Base-by-base conservation (phyloP, 2,329 filamentous ascomycete species). In the Shiraia bambusicola region DNA sequence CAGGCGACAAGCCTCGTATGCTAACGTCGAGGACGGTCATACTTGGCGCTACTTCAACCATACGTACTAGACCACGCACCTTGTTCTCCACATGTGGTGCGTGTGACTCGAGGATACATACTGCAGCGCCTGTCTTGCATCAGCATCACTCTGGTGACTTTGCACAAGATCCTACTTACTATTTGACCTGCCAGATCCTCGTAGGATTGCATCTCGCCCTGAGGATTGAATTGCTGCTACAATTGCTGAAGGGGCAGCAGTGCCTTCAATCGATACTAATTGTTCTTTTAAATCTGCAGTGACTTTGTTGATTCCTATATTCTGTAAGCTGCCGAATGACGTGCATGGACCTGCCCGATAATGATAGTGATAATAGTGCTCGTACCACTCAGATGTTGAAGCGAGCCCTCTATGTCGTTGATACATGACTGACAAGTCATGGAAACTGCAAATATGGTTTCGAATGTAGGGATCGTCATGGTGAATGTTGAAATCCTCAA, bases 381-480 rank as follows among this genome's bases (percentile, higher is more conserved):
- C 62, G 45, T 74, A 83, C 81, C 82, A 61, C 82, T 77, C 30
- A 97, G 73, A 62, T 86, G 83, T 69, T 86, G 80, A 36, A 97
- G 74, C 34, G 88, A 84, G 50, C 81, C 80, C 61, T 89, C 89
- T 66, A 98, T 84, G 60, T 89, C 84, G 69, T 91, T 86, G 69
- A 95, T 82, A 74, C 93, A 97, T 63, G 80, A 77, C 59, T 95
- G 86, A 74, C 93, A 97, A 72, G 84, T 89, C 76, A 97, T 84
- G 40, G 90, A 91, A 57, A 97, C 93, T 51, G 92, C 90, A 70
- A 97, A 97, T 52, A 92, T 86, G 47, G 92, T 95, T 86, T 97
- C 65, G 28, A 67, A 67, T 11, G 53, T 43, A 6, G 63, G 63
- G 16, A 67, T 56, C 11, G 59, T 59, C 65, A 67, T 67, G 11